Conservation (phyloP, 2,329 filamentous ascomycete genomes). For the Lecanicillium sp. region DNA sequence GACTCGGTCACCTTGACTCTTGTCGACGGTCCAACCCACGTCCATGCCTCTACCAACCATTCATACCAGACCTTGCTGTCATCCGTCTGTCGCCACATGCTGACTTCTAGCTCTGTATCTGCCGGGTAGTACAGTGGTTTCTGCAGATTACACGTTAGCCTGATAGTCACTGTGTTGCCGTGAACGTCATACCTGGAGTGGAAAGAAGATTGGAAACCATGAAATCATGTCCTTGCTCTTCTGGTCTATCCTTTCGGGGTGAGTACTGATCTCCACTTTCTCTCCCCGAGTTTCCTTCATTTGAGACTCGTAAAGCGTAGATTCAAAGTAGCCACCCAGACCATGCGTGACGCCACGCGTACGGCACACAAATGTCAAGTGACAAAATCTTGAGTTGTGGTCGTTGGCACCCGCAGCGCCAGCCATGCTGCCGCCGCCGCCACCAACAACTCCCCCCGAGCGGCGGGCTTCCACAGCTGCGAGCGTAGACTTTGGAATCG, state of each 20-base stretch:
- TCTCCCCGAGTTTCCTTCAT: constrained; percentile 24
- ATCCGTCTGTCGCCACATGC: constrained; percentile 94
- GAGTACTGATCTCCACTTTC: constrained; percentile 80
- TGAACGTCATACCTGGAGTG: constrained; percentile 83
- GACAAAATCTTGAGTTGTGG: constrained; percentile 78
- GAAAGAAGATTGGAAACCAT: constrained; percentile 99
- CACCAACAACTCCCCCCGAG: constrained; percentile 55
- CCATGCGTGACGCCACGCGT: constrained; percentile 83
- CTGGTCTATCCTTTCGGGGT: constrained; percentile 80
- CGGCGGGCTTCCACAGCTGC: constrained; percentile 46
- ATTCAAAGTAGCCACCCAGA: constrained; percentile 90
- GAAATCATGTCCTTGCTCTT: constrained; percentile 99
- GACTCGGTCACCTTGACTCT: constrained; percentile 58
- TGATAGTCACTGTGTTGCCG: too few species aligned
- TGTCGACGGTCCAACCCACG: constrained; percentile 49
- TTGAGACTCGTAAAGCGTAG: constrained; percentile 69
- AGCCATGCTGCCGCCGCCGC: constrained; percentile 63
- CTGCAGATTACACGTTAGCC: constrained; percentile 34
- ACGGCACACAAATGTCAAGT: constrained; percentile 68
- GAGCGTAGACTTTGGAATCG: constrained; percentile 53
- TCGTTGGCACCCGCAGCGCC: constrained; percentile 78
- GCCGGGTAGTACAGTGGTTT: constrained; percentile 79
- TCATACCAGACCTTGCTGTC: constrained; percentile 98
- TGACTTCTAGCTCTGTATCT: constrained; percentile 76
- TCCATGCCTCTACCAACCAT: constrained; percentile 86